Percentiles rank a stretch among this genome's conserved stretches.
These are phyloP conservation scores for Leptographium lundbergii DNA, from an alignment of 2,329 filamentous ascomycete genomes.

Conservation along the genomic window DNA sequence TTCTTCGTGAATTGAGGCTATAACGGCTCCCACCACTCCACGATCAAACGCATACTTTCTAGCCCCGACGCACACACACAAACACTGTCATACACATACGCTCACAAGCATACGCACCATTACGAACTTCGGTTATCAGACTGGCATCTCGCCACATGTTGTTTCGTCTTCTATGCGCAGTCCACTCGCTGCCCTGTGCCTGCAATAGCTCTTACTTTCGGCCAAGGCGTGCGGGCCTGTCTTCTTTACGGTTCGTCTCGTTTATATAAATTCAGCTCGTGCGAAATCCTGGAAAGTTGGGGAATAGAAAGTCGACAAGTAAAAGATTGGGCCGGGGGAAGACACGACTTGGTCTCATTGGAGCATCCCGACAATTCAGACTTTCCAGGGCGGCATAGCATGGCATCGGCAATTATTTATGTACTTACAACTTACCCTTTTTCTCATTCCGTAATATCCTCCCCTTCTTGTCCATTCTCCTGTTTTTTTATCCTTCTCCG, in stretches of 20 bases:
- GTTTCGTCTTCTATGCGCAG: no score
- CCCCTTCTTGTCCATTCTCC: neutral
- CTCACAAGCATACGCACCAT: neutral
- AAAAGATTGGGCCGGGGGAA: neutral
- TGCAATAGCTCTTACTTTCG: no score
- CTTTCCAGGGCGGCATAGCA: neutral
- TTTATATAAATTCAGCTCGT: no score
- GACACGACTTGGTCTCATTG: neutral
- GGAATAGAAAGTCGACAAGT: neutral
- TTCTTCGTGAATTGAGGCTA: conserved; percentile 73
- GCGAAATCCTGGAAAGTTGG: no score
- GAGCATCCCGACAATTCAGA: neutral
- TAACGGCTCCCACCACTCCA: conserved; percentile 25
- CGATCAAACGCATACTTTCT: no score
- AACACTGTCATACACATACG: neutral
- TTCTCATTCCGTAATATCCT: neutral
- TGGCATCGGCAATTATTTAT: neutral
- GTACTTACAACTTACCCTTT: neutral
- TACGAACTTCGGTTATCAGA: no score
- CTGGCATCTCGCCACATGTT: no score
- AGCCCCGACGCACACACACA: no score
- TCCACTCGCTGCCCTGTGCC: no score
- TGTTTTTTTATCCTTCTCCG: neutral
- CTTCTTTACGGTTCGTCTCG: no score
- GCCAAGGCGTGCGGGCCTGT: no score